A percentile compares a stretch with the other conserved stretches of the same genome.
phyloP scores from a whole-genome alignment of 495 filamentous ascomycete genomes.

The Haplographium delicatum region DNA sequence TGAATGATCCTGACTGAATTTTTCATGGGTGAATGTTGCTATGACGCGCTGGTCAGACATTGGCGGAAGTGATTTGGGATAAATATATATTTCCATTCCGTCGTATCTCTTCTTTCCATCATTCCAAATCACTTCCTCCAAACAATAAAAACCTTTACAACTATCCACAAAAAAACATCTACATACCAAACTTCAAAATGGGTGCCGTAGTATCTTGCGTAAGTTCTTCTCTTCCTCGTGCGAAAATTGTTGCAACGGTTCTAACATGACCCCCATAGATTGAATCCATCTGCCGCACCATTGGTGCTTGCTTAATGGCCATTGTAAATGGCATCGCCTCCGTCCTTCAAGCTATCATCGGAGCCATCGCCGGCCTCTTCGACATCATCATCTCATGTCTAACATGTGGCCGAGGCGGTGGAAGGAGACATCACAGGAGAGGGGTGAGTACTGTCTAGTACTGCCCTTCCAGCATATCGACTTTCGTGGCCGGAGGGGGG shows the following conservation, averaged over 20 bases:
- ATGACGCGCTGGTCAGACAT: too few species aligned
- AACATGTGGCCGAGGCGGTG: slow-evolving; percentile 64
- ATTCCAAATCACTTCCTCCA: too few species aligned
- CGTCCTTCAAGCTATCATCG: slow-evolving; percentile 74
- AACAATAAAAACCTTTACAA: slow-evolving; percentile 6
- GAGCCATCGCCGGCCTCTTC: slow-evolving; percentile 72
- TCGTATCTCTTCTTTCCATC: too few species aligned
- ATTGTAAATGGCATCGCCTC: slow-evolving; percentile 76
- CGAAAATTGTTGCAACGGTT: not conserved
- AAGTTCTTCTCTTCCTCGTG: slow-evolving; percentile 40
- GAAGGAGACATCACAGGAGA: not conserved
- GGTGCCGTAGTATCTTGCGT: slow-evolving; percentile 95
- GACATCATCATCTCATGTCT: slow-evolving; percentile 82
- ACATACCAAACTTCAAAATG: slow-evolving; percentile 54
- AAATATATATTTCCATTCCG: too few species aligned
- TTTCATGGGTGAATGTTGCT: too few species aligned
- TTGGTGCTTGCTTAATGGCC: slow-evolving; percentile 78
- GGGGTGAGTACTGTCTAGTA: slow-evolving; percentile 22
- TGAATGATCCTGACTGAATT: too few species aligned
- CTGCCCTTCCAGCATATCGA: not conserved
- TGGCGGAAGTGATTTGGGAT: too few species aligned
- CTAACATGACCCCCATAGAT: slow-evolving; percentile 50
- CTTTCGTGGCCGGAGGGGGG: not conserved
- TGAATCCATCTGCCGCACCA: slow-evolving; percentile 68
- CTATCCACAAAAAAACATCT: slow-evolving; percentile 15